Evolutionary conservation across 139 green algal genomes (phyloP).

Genomic region (Micractinium conductrix): DNA sequence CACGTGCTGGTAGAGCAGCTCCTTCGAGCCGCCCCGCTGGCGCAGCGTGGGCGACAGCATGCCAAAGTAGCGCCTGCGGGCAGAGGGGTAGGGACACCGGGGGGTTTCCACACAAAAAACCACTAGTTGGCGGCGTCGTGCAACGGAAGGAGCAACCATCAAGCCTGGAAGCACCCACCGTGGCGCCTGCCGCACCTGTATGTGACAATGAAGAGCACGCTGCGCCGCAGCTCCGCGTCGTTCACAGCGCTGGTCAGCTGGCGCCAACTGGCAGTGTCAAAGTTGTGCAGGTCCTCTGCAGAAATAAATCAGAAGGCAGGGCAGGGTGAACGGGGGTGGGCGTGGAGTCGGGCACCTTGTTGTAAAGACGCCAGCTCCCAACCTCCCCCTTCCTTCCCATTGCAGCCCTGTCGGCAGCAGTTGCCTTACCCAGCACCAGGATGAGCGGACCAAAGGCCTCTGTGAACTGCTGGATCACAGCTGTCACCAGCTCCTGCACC

Average conservation of each 20-base stretch:
- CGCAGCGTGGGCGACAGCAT: constrained; percentile 18
- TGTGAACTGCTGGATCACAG: constrained; percentile 58
- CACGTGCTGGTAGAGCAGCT: constrained; percentile 56
- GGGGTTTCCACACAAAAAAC: too few species aligned
- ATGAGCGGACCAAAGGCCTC: constrained; percentile 66
- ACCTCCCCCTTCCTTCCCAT: background rate
- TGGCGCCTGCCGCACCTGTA: constrained; percentile 45
- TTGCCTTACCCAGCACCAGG: constrained; percentile 51
- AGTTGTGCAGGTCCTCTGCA: constrained; percentile 76
- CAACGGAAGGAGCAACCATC: too few species aligned
- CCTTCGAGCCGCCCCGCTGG: constrained; percentile 49
- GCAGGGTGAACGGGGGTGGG: background rate
- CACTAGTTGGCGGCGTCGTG: too few species aligned
- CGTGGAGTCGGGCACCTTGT: too few species aligned
- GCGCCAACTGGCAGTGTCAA: constrained; percentile 72
- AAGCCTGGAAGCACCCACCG: too few species aligned
- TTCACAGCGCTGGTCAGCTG: constrained; percentile 51
- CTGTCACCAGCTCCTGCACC: constrained; percentile 56
- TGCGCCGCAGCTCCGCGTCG: constrained; percentile 44
- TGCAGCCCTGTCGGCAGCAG: background rate
- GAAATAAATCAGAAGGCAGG: background rate
- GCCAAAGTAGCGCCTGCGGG: constrained; percentile 17
- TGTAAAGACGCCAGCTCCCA: too few species aligned
- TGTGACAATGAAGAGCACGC: constrained; percentile 62
- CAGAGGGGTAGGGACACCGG: background rate